Evolutionary conservation across 2,329 filamentous ascomycete genomes (phyloP), one percentile per base, ranked within the genome.

Genomic region (Emmonsia crescens): DNA sequence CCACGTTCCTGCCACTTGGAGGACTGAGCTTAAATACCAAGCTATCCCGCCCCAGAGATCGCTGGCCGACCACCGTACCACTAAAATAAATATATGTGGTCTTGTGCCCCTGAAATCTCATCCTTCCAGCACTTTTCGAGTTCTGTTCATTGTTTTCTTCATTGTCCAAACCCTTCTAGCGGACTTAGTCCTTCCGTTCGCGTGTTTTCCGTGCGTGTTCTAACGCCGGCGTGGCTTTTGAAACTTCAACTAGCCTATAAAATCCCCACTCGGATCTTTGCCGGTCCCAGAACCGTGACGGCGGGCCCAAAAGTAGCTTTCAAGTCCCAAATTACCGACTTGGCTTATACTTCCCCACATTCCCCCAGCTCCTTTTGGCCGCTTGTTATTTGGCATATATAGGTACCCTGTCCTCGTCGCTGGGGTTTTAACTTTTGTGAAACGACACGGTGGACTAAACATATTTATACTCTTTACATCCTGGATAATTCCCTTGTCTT

Each of bases 221-320:
- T 42, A 29, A 19, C 54, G 21, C n/a, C 54, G 16, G 5, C 54
- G n/a, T 38, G 52, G 19, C 9, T 16, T 57, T 31, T 57, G 16
- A 46, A 48, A 56, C 54, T 33, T 29, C 27, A 46, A 27, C 56
- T 21, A 44, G 56, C 56, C 56, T 21, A 44, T 57, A 27, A 57
- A 31, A 46, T 44, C 29, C 40, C 38, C 29, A 46, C n/a, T 51
- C 57, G 46, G 46, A 36, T 52, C 57, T n/a, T 27, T 31, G 44
- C 46, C 57, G 46, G 57, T 51, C 42, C 57, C 57, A 59, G 57
- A 38, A 59, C 57, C 57, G 57, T 42, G 44, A 51, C 57, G 46
- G 44, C 57, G 57, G 57, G 57, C 44, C 57, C 57, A 59, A 59
- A 51, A 38, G 33, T 38, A 60, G 38, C 44, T 60, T 55, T 31